Base-by-base conservation (phyloP, 2,329 filamentous ascomycete species). In the Aspergillus sergii region DNA sequence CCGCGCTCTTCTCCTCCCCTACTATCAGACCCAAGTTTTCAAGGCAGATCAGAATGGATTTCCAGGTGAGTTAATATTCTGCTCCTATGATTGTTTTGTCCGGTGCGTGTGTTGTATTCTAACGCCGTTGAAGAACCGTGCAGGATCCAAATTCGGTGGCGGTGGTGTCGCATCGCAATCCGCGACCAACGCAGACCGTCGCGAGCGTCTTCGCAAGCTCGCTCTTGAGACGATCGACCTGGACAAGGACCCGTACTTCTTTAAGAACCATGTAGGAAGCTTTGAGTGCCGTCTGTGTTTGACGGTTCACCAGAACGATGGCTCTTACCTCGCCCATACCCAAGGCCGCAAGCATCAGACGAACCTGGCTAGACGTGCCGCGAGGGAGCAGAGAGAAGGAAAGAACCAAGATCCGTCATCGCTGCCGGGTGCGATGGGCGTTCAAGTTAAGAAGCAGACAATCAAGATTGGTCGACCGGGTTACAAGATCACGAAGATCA, bases 241-340 rank as follows among this genome's bases (percentile, higher is more conserved):
- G 67, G 95, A 98, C 82, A 98, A 97, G 82, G 95, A 99, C 82
- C 95, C 95, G 0, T 99, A 98, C 87, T 97, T 98, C 85, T 99
- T 99, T 89, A 96, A 96, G 80, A 99, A 99, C 84, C 94, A 99
- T 80, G 92, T 98, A 73, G 95, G 95, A 75, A 95, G 91, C 75
- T 99, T 97, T 81, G 95, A 99, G 81, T 99, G 95, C 79, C 92
- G 95, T 34, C 90, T 99, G 46, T 99, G 95, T 76, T 84, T 99
- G 30, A 99, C 95, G 0, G 94, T 98, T 5, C 95, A 99, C 85
- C 95, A 99, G 76, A 99, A 99, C 79, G 95, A 99, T 82, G 95
- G 95, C 67, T 97, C 94, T 55, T 99, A 99, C 81, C 93, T 99
- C 69, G 95, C 95, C 1, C 95, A 99, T 81, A 99, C 95, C 4